Evolutionary conservation across 495 filamentous ascomycete genomes (phyloP), one percentile per base, ranked within the genome.

Genomic region (Penicillium bovifimosum): DNA sequence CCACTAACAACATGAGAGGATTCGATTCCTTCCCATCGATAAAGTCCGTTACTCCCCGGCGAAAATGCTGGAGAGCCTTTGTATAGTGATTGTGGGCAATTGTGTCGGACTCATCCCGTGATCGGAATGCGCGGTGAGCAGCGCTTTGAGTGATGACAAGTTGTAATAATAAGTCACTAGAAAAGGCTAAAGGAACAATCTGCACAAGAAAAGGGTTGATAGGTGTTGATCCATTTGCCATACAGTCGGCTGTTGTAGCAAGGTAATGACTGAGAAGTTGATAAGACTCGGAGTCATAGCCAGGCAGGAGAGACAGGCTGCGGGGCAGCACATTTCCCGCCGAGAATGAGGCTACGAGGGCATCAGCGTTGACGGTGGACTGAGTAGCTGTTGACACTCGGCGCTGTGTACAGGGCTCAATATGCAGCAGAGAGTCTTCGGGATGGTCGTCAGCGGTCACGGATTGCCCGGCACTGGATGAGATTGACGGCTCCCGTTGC

Each of bases 101-200:
- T 9, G 64, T 63, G 24, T 71, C 68, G 1, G 65, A 63, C 17
- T 71, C 68, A 24, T 70, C 66, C 2, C 55, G 61, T 7, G 61
- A 57, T 20, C 65, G 65, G 50, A 71, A 71, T 6, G 68, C 68
- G 14, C 68, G 65, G 42, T 71, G 68, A 3, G 68, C 68, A 1
- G 68, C 68, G 52, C 68, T 71, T 45, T 71, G 68, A 1, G 68
- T 65, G 29, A 71, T 62, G 17, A 71, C 68, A 2, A 71, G 61
- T 54, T 71, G 68, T 4, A 71, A 50, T 1, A 71, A 52, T 1
- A 71, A 53, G 16, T 71, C 65, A 32, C 68, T 71, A n/a, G 59
- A 67, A 31, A 71, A 71, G 16, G 68, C 68, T 4, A 71, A 54
- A 3, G 68, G 68, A 1, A 71, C 66, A 43, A 71, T 68, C 38